phyloP scores from a whole-genome alignment of 2,329 filamentous ascomycete genomes.

The Huntiella bhutanensis region DNA sequence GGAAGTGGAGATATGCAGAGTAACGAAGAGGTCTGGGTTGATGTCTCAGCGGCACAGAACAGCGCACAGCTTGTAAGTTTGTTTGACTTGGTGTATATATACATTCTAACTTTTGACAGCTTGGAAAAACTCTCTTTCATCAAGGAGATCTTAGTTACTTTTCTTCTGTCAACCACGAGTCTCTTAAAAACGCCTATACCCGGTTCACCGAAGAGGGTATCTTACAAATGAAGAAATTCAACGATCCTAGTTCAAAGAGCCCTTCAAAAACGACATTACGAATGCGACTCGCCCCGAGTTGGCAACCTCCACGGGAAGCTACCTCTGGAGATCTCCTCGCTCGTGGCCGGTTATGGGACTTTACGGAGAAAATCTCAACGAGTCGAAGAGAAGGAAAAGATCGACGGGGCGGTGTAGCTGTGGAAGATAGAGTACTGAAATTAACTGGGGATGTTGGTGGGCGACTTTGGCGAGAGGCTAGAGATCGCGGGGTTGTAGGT shows the following conservation, averaged over 20 bases:
- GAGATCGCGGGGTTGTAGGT: conserved; percentile 23
- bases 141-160: conserved; percentile 95
- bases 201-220: conserved; percentile 86
- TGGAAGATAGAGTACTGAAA: conserved; percentile 60
- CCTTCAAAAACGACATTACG: conserved; percentile 33
- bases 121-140: conserved; percentile 93
- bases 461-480: conserved; percentile 44
- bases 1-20: conserved; percentile 18
- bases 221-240: conserved; percentile 51
- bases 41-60: conserved; percentile 57
- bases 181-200: conserved; percentile 78
- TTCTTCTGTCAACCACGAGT: conserved; percentile 96
- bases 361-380: conserved; percentile 71
- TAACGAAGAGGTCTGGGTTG: conserved; percentile 53
- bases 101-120: conserved; percentile 23
- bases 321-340: conserved; percentile 42
- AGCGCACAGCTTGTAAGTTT: conserved; percentile 55
- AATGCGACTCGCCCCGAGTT: conserved; percentile 53
- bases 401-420: conserved; percentile 76
- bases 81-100: no score
- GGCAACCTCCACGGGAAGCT: conserved; percentile 50
- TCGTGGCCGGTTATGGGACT: conserved; percentile 70
- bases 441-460: conserved; percentile 58
- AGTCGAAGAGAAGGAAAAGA: conserved; percentile 88
- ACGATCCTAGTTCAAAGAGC: conserved; percentile 26